These are phyloP conservation scores for Picochlorum costavermella DNA, from an alignment of 139 green algal species.

Conservation along the genomic window DNA sequence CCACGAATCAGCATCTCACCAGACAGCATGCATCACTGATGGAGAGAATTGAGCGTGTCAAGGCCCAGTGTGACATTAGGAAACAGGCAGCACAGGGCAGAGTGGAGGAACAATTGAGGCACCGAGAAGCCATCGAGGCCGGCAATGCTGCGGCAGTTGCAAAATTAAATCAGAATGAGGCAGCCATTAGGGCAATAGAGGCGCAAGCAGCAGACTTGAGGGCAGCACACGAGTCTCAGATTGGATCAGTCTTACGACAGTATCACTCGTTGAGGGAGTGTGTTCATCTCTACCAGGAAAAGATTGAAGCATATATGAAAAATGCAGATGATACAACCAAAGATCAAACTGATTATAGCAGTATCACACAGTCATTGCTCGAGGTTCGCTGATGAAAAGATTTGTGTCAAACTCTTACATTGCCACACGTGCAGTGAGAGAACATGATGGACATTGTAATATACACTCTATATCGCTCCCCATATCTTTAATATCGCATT, in stretches of 20 bases:
- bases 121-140: slow-evolving; percentile 67
- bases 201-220: slow-evolving; percentile 31
- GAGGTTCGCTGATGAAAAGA: background rate
- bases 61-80: slow-evolving; percentile 58
- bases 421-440: background rate
- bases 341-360: background rate
- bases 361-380: background rate
- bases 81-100: slow-evolving; percentile 55
- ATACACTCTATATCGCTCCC: background rate
- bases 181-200: slow-evolving; percentile 32
- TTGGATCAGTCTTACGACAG: slow-evolving; percentile 28
- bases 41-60: slow-evolving; percentile 52
- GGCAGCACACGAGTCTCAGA: slow-evolving; percentile 27
- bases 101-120: slow-evolving; percentile 62
- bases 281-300: slow-evolving; percentile 34
- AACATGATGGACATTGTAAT: slow-evolving; percentile 5
- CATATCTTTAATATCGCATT: background rate
- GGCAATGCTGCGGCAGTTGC: slow-evolving; percentile 58
- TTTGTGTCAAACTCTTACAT: background rate
- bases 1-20: slow-evolving; percentile 39
- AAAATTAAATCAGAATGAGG: slow-evolving; percentile 60
- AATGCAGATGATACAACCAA: background rate
- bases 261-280: slow-evolving; percentile 33
- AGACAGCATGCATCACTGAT: slow-evolving; percentile 47
- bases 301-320: slow-evolving; percentile 32